Conservation (phyloP, 345 rosid species). For the Firmiana major region DNA sequence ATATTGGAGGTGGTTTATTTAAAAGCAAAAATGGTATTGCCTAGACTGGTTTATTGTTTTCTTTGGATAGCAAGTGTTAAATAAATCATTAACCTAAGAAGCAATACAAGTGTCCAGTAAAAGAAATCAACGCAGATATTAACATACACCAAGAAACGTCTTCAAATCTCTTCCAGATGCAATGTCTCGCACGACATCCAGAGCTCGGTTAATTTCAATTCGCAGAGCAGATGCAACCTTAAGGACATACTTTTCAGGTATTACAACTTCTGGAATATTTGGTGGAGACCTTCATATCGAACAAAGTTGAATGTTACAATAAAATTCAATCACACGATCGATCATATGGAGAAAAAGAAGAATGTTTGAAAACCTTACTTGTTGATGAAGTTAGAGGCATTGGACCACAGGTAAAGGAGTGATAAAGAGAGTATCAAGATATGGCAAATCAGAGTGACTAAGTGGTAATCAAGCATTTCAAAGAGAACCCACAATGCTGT, state of each 20-base stretch:
- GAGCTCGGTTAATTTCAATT: conserved; percentile 43
- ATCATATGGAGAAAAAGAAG: neutral
- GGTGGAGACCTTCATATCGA: conserved; percentile 46
- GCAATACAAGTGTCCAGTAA: neutral
- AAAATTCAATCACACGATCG: neutral
- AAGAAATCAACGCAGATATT: neutral
- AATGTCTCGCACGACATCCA: conserved; percentile 44
- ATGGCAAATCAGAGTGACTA: conserved; percentile 65
- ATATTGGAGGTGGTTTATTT: neutral
- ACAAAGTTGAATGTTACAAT: neutral
- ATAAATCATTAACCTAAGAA: neutral
- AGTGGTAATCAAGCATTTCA: conserved; percentile 65
- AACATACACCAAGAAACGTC: conserved; percentile 59
- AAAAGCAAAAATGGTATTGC: neutral
- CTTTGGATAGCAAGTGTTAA: too few relatives aligned
- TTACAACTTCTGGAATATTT: conserved; percentile 43
- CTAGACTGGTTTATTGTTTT: neutral
- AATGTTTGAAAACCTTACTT: conserved; percentile 27
- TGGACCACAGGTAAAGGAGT: conserved; percentile 79
- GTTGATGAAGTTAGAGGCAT: conserved; percentile 55
- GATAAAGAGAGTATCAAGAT: conserved; percentile 49
- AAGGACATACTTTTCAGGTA: conserved; percentile 48
- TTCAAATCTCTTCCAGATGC: conserved; percentile 64
- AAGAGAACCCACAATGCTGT: conserved; percentile 77
- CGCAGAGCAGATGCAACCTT: conserved; percentile 46